Evolutionary conservation across 306 rosid genomes (phyloP).

Genomic region (Dryas alaskensis): DNA sequence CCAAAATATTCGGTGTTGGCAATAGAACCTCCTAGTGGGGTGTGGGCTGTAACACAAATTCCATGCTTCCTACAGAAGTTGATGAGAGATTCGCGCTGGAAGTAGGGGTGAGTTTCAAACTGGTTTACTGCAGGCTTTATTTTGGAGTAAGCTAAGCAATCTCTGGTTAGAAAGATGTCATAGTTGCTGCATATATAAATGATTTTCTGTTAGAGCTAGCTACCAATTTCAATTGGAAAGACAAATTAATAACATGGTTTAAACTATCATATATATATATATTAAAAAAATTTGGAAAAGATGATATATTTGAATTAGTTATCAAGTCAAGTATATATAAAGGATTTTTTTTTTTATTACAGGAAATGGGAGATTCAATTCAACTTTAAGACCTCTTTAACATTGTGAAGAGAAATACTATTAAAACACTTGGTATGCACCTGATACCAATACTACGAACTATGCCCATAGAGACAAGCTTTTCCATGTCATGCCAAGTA

Average conservation of each 20-base stretch:
- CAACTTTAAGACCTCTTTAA: too few species aligned
- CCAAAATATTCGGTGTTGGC: slow-evolving; percentile 84
- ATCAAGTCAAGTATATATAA: too few species aligned
- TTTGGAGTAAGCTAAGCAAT: slow-evolving; percentile 86
- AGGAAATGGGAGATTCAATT: too few species aligned
- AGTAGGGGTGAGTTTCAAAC: slow-evolving; percentile 92
- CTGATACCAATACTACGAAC: slow-evolving; percentile 96
- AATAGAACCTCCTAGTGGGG: slow-evolving; percentile 86
- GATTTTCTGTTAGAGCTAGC: too few species aligned
- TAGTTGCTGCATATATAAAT: slow-evolving; percentile 64
- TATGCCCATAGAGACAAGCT: slow-evolving; percentile 76
- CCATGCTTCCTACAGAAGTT: slow-evolving; percentile 87
- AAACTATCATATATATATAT: too few species aligned
- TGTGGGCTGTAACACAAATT: slow-evolving; percentile 83
- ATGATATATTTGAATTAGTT: too few species aligned
- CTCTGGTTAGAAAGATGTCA: slow-evolving; percentile 85
- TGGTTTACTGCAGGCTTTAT: slow-evolving; percentile 93
- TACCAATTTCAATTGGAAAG: too few species aligned
- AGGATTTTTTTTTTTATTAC: too few species aligned
- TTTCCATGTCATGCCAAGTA: slow-evolving; percentile 94
- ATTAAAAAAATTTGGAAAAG: too few species aligned
- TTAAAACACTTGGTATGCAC: slow-evolving; percentile 23
- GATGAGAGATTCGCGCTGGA: slow-evolving; percentile 84
- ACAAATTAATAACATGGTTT: too few species aligned
- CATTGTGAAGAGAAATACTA: too few species aligned